Conservation (phyloP, 2,329 filamentous ascomycete genomes). For the Penicillium sp. region DNA sequence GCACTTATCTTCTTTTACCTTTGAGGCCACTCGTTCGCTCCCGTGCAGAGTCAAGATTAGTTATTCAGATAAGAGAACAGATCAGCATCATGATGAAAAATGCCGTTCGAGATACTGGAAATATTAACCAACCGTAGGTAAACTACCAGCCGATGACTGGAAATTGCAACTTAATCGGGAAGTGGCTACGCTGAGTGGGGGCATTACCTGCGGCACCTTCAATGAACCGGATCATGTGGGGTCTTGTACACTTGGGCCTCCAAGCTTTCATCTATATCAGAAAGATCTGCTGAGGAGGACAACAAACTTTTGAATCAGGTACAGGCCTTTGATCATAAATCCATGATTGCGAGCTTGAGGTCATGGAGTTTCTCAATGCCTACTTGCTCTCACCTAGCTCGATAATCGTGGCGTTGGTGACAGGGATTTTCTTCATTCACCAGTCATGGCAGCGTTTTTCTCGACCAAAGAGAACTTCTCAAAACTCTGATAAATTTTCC, state of each 20-base stretch:
- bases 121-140: background rate
- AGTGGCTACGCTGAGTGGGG: constrained; percentile 13
- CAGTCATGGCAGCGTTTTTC: constrained; percentile 16
- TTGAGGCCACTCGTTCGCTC: too few relatives aligned
- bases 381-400: constrained; percentile 14
- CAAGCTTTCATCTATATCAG: constrained; percentile 18
- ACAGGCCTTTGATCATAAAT: background rate
- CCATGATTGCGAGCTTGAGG: background rate
- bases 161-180: constrained; percentile 29
- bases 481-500: background rate
- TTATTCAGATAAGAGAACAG: background rate
- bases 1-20: background rate
- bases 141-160: constrained; percentile 10
- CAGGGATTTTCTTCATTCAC: constrained; percentile 12
- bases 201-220: constrained; percentile 1
- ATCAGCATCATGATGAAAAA: background rate
- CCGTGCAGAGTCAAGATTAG: background rate
- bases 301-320: background rate
- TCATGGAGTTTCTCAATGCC: constrained; percentile 20
- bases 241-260: constrained; percentile 13
- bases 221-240: constrained; percentile 20
- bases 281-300: background rate
- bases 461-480: background rate
- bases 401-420: constrained; percentile 15
- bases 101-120: background rate